These are phyloP conservation scores for Fusarium sp. DNA, from an alignment of 2,329 filamentous ascomycete genomes.

Conservation along the genomic window DNA sequence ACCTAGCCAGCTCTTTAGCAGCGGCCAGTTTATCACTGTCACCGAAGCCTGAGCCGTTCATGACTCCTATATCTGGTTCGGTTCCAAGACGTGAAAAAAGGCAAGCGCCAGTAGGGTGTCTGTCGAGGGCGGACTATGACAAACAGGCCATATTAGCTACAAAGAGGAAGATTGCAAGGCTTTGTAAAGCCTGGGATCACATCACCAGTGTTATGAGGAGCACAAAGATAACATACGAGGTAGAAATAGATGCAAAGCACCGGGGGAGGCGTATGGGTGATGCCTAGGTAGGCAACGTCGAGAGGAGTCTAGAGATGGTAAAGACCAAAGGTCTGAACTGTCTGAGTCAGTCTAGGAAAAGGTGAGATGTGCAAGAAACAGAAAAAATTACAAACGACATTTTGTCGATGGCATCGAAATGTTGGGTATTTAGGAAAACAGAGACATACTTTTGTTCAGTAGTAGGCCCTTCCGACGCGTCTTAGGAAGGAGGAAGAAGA, in stretches of 20 bases:
- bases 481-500: background rate
- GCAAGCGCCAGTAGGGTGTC: background rate
- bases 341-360: background rate
- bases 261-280: background rate
- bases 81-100: background rate
- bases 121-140: background rate
- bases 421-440: background rate
- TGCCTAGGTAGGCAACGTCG: background rate
- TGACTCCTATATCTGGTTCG: background rate
- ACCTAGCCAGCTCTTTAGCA: conserved; percentile 41
- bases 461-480: background rate
- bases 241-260: background rate
- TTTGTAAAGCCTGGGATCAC: background rate
- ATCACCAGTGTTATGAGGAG: background rate
- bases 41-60: conserved; percentile 35
- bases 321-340: background rate
- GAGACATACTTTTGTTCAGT: background rate
- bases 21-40: conserved; percentile 42
- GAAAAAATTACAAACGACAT: background rate
- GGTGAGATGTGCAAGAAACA: background rate
- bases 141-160: background rate
- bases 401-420: background rate
- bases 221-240: background rate
- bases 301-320: background rate
- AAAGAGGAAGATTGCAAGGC: background rate